Percentiles rank a stretch among this genome's conserved stretches.
Conservation (phyloP, 2,329 filamentous ascomycete genomes). For the Fusarium clavum region DNA sequence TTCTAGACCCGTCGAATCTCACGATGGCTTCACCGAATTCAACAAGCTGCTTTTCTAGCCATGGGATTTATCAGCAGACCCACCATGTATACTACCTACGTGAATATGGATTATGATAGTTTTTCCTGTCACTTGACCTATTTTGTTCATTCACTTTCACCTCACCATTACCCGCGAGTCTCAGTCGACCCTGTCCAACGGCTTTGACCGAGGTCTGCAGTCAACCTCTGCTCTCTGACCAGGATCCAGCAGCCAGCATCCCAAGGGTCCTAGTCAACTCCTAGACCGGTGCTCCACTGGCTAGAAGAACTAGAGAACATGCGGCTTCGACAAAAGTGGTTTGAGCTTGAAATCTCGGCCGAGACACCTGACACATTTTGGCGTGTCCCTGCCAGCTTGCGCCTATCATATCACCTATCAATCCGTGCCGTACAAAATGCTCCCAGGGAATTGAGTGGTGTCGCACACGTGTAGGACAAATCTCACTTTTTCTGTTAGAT, state of each 20-base stretch:
- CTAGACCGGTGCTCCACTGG: slow-evolving; percentile 12
- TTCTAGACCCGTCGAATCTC: slow-evolving; percentile 36
- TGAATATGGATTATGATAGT: background rate
- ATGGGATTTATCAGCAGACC: slow-evolving; percentile 29
- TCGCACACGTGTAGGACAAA: slow-evolving; percentile 22
- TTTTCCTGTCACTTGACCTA: slow-evolving; percentile 8
- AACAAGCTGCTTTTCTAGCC: slow-evolving; percentile 7
- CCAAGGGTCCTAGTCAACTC: slow-evolving; percentile 8
- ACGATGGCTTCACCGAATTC: slow-evolving; percentile 36
- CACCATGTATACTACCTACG: slow-evolving; percentile 21
- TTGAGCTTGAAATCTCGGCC: slow-evolving; percentile 39
- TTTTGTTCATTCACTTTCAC: background rate
- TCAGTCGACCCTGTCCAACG: slow-evolving; percentile 4
- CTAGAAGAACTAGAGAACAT: slow-evolving; percentile 25
- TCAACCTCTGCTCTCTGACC: background rate
- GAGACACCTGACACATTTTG: slow-evolving; percentile 38
- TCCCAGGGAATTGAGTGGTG: background rate
- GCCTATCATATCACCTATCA: background rate
- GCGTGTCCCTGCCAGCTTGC: slow-evolving; percentile 10
- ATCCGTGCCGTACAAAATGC: background rate
- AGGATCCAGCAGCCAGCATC: background rate
- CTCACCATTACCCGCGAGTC: background rate
- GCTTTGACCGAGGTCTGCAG: slow-evolving; percentile 1
- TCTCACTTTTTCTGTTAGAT: slow-evolving; percentile 5
- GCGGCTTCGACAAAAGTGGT: slow-evolving; percentile 37